These are phyloP conservation scores for Penicillium ucsense DNA, from an alignment of 495 filamentous ascomycete genomes.

Conservation along the genomic window DNA sequence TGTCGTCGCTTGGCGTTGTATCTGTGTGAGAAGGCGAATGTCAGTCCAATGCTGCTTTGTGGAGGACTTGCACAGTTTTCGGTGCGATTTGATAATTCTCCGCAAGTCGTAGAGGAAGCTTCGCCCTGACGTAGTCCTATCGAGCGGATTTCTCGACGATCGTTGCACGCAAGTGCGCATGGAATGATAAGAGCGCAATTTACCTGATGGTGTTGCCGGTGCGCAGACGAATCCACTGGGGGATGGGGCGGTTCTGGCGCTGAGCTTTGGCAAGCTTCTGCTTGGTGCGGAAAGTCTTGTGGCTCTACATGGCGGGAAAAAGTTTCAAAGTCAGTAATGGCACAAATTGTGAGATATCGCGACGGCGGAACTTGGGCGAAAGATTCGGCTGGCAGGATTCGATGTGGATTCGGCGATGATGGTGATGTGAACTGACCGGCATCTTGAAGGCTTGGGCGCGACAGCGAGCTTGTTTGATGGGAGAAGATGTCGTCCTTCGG, in stretches of 20 bases:
- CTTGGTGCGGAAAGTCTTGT: constrained; percentile 99
- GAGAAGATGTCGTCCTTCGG: constrained; percentile 35
- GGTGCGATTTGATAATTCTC: not conserved
- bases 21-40: constrained; percentile 41
- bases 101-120: no score
- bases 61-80: not conserved
- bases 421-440: constrained; percentile 51
- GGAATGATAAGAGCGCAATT: constrained; percentile 21
- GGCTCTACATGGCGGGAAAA: constrained; percentile 50
- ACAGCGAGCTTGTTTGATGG: constrained; percentile 36
- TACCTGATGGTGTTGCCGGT: constrained; percentile 99
- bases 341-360: not conserved
- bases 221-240: constrained; percentile 97
- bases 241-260: constrained; percentile 98
- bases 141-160: no score
- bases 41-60: not conserved
- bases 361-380: not conserved
- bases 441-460: constrained; percentile 60
- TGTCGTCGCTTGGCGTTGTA: constrained; percentile 99
- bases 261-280: constrained; percentile 99
- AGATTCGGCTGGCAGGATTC: not conserved
- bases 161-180: no score
- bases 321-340: no score
- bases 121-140: no score
- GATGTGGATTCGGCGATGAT: constrained; percentile 6